A percentile compares a stretch with the other conserved stretches of the same genome.
Conservation (phyloP, 345 rosid species). For the Citrus glauca region DNA sequence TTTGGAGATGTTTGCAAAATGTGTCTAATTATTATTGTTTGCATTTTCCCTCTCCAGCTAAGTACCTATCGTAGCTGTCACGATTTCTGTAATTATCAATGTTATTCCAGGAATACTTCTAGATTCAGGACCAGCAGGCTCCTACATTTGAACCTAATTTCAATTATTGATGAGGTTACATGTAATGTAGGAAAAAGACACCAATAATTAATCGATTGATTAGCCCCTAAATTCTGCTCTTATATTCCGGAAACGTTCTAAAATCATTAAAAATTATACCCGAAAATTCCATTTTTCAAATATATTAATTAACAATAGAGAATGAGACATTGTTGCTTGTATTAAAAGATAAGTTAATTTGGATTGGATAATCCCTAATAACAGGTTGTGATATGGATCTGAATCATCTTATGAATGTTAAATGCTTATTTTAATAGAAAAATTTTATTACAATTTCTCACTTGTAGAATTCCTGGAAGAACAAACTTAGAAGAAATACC, state of each 20-base stretch:
- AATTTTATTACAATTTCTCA: conserved; percentile 24
- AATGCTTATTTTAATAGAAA: conserved; percentile 14
- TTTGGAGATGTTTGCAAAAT: neutral
- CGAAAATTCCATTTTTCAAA: conserved; percentile 1
- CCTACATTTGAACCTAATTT: conserved; percentile 7
- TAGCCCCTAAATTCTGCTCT: conserved; percentile 12
- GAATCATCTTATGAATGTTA: conserved; percentile 10
- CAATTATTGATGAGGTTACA: conserved; percentile 36
- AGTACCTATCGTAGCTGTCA: neutral
- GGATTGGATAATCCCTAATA: conserved; percentile 1
- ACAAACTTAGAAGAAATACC: conserved; percentile 11
- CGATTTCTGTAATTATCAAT: neutral
- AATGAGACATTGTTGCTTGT: conserved; percentile 10
- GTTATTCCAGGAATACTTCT: neutral
- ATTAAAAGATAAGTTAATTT: conserved; percentile 8
- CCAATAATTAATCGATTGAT: conserved; percentile 12
- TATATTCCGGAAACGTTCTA: conserved; percentile 30
- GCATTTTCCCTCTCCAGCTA: neutral
- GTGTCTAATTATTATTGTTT: neutral
- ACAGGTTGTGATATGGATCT: conserved; percentile 12
- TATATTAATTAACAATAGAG: neutral
- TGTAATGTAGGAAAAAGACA: conserved; percentile 20
- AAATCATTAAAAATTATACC: conserved; percentile 17
- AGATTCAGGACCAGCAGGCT: conserved; percentile 23
- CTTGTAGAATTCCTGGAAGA: conserved; percentile 17